Base-by-base conservation (phyloP, 2,329 filamentous ascomycete genomes). In the Phoma herbarum region DNA sequence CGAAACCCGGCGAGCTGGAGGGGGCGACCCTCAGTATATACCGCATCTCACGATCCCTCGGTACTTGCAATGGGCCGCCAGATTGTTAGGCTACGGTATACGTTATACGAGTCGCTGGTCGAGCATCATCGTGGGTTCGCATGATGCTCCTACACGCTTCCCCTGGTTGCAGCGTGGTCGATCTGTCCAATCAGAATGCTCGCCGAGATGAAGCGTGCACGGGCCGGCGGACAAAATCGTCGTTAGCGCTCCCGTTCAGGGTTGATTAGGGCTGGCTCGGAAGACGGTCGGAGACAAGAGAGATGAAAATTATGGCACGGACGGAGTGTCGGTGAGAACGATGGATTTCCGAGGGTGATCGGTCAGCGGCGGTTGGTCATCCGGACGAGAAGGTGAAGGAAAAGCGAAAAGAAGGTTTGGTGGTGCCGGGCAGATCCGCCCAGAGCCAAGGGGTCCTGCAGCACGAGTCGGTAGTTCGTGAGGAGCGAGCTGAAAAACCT, bases 241-340 rank as follows among this genome's bases (percentile, higher is more conserved):
- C 39, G 11, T 45, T 59, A 59, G 56, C 51, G 50, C 46, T 23
- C 45, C 56, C 41, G 26, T 41, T 45, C 39, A 42, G 43, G 42
- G 33, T 41, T 52, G 48, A 29, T 47, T 28, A 47, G 45, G 39
- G 50, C 39, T 53, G 44, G 45, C 45, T 59, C 56, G 51, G 56
- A 54, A 54, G 51, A 45, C 46, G 50, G 56, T 59, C 45, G 56
- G 50, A 42, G 47, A 51, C 50, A 54, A 54, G 51, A 59, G 56
- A 59, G 45, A 59, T 59, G 56, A 59, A 53, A n/a, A 3, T 9
- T 2, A 35, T 42, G 39, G 56, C 56, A 59, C 56, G 46, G 56
- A 47, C 56, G 31, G 41, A 54, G 45, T 46, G 56, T 59, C 56
- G 56, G 56, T 59, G 56, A 59, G 45, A 4, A 59, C 11, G 33